A percentile compares a stretch with the other conserved stretches of the same genome.
phyloP scores from a whole-genome alignment of 2,329 filamentous ascomycete species.

The Phaeosphaeriaceae sp. region DNA sequence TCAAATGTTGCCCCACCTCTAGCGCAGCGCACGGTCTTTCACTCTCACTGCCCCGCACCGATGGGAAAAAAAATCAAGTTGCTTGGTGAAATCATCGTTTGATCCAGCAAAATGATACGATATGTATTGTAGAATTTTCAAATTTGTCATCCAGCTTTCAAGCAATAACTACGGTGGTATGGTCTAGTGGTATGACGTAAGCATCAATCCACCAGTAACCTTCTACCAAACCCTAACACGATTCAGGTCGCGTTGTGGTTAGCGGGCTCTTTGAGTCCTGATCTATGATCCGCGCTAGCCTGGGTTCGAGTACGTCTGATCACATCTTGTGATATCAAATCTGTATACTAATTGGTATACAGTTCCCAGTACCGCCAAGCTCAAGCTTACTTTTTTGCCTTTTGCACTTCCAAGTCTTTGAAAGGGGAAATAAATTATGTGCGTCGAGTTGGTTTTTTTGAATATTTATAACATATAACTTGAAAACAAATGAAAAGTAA shows the following conservation, averaged over 20 bases:
- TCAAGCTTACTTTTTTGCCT: constrained; percentile 24
- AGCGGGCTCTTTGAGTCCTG: constrained; percentile 30
- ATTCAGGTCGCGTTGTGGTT: constrained; percentile 46
- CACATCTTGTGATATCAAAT: constrained; percentile 19
- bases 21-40: constrained; percentile 24
- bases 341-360: constrained; percentile 26
- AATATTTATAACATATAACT: too few species aligned
- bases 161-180: constrained; percentile 33
- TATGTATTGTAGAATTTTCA: too few species aligned
- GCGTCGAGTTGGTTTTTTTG: too few species aligned
- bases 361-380: constrained; percentile 44
- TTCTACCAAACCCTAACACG: not conserved
- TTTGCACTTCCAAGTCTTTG: too few species aligned
- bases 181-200: constrained; percentile 48
- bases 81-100: too few species aligned
- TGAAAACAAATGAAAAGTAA: too few species aligned
- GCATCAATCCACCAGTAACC: not conserved
- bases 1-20: constrained; percentile 9
- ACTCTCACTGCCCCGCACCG: constrained; percentile 11
- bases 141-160: too few species aligned
- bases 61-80: not conserved
- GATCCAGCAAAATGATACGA: constrained; percentile 31
- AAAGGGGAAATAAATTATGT: too few species aligned
- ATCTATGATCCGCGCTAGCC: constrained; percentile 46
- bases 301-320: constrained; percentile 43